Evolutionary conservation across 768 basidiomycete genomes (phyloP), one percentile per base, ranked within the genome.

Genomic region (Lyophyllum semitale): DNA sequence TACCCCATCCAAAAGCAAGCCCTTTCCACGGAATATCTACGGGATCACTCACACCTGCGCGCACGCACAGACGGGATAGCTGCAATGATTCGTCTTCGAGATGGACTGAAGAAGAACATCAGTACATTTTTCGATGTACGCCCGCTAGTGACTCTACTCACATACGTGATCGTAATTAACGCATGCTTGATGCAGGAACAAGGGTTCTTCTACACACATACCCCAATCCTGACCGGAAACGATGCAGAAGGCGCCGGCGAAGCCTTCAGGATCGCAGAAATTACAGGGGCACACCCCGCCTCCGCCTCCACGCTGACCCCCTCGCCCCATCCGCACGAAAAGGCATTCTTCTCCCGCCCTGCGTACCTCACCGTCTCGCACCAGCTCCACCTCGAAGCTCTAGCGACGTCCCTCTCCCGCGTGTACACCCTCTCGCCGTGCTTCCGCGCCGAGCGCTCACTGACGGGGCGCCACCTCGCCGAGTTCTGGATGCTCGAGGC

Each of bases 401-500:
- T 97, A 47, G 83, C 91, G 8, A 79, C 84, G 7, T 82, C 92
- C 0, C 71, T 95, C 17, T 82, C 88, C 0, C 84, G 95, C 18
- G 90, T 92, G 1, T 99, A 95, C 75, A 95, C 95, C 1, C 82
- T 99, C 22, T 88, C 91, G 0, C 95, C 97, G 0, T 89, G 90
- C 60, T 99, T 99, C 73, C 89, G 97, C 15, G 96, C 97, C 20
- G 97, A 99, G 67, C 84, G 84, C 5, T 91, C 88, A 2, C 81
- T 88, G 61, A 98, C 96, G 1, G 83, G 84, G 29, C 80, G 96
- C n/a, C 97, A 99, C 67, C 82, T 99, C 12, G 86, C 93, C 48
- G 97, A 99, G 70, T 99, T 99, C 71, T 98, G 93, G 91, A 99
- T 99, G 97, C 84, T 98, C 51, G 97, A 99, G 73, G 95, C 92